Conservation (phyloP, 2,329 filamentous ascomycete species). For the Fusarium brachygibbosum region DNA sequence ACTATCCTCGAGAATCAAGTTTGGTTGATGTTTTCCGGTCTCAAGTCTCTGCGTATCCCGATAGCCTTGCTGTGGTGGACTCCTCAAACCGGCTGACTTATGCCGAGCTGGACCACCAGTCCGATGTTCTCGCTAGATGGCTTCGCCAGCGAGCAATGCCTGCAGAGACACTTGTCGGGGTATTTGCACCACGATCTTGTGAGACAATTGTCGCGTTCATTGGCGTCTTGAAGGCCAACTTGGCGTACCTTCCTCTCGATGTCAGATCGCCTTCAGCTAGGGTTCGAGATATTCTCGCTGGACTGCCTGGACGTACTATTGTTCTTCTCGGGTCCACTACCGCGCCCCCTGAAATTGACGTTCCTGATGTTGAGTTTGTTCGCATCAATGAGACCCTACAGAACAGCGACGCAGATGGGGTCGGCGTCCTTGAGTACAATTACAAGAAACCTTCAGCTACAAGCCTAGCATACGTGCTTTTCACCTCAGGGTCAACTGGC, state of each 20-base stretch:
- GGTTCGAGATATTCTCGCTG: constrained; percentile 34
- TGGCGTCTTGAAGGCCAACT: constrained; percentile 45
- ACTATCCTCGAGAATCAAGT: constrained; percentile 30
- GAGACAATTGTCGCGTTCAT: constrained; percentile 42
- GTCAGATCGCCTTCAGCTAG: constrained; percentile 29
- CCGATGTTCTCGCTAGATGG: constrained; percentile 37
- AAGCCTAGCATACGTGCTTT: constrained; percentile 57
- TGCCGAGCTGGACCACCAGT: constrained; percentile 36
- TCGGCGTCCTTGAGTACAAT: accelerated
- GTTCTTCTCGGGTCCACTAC: constrained; percentile 24
- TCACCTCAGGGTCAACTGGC: constrained; percentile 66
- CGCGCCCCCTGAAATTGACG: not conserved
- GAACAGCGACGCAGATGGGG: accelerated
- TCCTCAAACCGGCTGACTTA: constrained; percentile 37
- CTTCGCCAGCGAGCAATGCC: constrained; percentile 13
- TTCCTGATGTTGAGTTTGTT: not conserved
- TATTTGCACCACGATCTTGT: constrained; percentile 43
- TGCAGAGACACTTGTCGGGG: constrained; percentile 39
- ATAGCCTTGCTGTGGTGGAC: constrained; percentile 40
- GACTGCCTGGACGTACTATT: not conserved
- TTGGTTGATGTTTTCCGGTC: constrained; percentile 42
- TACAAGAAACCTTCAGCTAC: not conserved
- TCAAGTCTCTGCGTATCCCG: constrained; percentile 30
- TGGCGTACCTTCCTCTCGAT: constrained; percentile 48
- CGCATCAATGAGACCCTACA: constrained; percentile 2